phyloP scores from a whole-genome alignment of 1,284 basidiomycete species.

The Ceratobasidium sp. region DNA sequence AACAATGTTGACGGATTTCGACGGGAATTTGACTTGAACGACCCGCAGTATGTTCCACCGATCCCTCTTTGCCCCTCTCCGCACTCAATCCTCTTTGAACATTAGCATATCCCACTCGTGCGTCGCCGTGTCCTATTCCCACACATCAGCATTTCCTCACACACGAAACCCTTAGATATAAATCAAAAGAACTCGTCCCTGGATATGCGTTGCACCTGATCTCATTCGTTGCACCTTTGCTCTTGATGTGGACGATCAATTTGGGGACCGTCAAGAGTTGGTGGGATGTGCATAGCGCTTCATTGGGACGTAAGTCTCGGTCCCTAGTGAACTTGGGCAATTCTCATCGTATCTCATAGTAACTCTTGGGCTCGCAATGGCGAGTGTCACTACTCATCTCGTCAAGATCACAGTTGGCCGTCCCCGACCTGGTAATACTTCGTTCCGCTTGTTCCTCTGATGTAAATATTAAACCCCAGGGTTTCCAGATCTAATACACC shows the following conservation, averaged over 20 bases:
- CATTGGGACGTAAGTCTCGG: slow-evolving; percentile 71
- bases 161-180: slow-evolving; percentile 20
- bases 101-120: slow-evolving; percentile 32
- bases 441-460: too few species aligned
- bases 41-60: slow-evolving; percentile 5
- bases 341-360: slow-evolving; percentile 57
- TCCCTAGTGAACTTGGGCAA: too few species aligned
- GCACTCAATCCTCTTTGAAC: background rate
- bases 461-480: background rate
- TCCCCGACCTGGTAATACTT: slow-evolving; percentile 73
- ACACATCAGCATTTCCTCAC: background rate
- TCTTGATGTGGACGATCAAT: slow-evolving; percentile 74
- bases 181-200: slow-evolving; percentile 29
- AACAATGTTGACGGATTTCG: slow-evolving; percentile 37
- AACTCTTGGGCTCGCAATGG: slow-evolving; percentile 74
- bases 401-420: slow-evolving; percentile 84
- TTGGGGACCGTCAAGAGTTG: slow-evolving; percentile 73
- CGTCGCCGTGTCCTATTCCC: background rate
- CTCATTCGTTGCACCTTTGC: slow-evolving; percentile 69
- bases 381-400: slow-evolving; percentile 84
- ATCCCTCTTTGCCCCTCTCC: background rate
- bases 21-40: slow-evolving; percentile 28
- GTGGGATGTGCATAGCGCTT: slow-evolving; percentile 89
- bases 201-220: slow-evolving; percentile 55
- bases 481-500: slow-evolving; percentile 58